Evolutionary conservation across 1,284 basidiomycete genomes (phyloP).

Genomic region (Gomphus bonarii): DNA sequence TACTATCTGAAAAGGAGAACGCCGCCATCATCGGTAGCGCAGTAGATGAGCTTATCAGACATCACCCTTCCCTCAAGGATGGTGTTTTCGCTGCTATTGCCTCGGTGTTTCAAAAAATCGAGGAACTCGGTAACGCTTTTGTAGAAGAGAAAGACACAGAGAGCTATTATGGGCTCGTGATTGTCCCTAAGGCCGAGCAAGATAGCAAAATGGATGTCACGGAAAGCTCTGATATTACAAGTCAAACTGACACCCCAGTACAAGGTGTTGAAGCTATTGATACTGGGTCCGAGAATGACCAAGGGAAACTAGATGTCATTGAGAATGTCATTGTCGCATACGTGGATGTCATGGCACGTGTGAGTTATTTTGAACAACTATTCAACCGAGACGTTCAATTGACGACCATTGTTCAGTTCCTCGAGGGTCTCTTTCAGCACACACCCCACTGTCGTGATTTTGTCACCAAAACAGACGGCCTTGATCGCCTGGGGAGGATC

Average conservation of each 20-base stretch:
- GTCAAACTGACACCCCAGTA: slow-evolving; percentile 11
- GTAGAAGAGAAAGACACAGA: slow-evolving; percentile 45
- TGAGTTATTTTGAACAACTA: slow-evolving; percentile 23
- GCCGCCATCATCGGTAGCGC: slow-evolving; percentile 81
- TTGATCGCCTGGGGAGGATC: slow-evolving; percentile 67
- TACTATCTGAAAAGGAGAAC: slow-evolving; percentile 91
- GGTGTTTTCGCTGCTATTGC: slow-evolving; percentile 72
- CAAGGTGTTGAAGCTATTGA: slow-evolving; percentile 17
- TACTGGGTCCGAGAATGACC: slow-evolving; percentile 10
- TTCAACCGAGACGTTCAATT: neutral
- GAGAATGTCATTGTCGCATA: slow-evolving; percentile 69
- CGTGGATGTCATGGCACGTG: slow-evolving; percentile 67
- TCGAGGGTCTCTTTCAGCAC: slow-evolving; percentile 92
- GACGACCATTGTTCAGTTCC: slow-evolving; percentile 43
- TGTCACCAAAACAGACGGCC: slow-evolving; percentile 63
- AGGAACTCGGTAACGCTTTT: slow-evolving; percentile 58
- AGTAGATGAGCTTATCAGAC: slow-evolving; percentile 92
- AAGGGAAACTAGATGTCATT: slow-evolving; percentile 12
- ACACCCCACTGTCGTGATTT: slow-evolving; percentile 85
- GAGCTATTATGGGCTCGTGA: slow-evolving; percentile 53
- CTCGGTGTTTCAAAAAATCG: slow-evolving; percentile 60
- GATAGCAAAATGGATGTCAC: slow-evolving; percentile 47
- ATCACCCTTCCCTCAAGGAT: slow-evolving; percentile 84
- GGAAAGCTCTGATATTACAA: slow-evolving; percentile 17
- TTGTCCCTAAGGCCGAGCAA: slow-evolving; percentile 17